phyloP scores from a whole-genome alignment of 2,329 filamentous ascomycete species.

The Thelonectria blattea region DNA sequence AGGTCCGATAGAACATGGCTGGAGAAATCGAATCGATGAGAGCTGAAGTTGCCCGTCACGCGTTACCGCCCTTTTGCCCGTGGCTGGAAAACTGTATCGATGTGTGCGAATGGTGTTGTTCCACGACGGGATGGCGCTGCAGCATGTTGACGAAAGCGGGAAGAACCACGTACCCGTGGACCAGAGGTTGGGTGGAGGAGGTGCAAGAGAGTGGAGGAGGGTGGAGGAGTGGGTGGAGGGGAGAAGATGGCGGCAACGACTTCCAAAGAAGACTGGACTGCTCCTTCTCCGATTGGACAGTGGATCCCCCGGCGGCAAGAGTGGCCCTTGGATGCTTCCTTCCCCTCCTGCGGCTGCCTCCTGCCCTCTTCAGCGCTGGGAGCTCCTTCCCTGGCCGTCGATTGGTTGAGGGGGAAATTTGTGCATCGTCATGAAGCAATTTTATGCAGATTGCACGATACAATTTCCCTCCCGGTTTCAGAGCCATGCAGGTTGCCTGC shows the following conservation, averaged over 20 bases:
- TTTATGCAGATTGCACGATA: conserved; percentile 13
- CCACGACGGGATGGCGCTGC: conserved; percentile 34
- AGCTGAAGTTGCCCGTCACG: background rate
- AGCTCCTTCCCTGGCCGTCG: background rate
- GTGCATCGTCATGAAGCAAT: conserved; percentile 2
- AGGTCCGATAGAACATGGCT: background rate
- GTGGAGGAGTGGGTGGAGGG: background rate
- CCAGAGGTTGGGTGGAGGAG: background rate
- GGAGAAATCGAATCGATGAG: background rate
- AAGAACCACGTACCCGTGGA: background rate
- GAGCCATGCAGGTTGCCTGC: background rate
- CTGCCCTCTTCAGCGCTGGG: background rate
- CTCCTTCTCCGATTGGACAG: conserved; percentile 12
- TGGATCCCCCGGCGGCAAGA: background rate
- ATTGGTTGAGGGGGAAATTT: background rate
- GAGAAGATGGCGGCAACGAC: conserved; percentile 9
- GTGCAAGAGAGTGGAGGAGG: background rate
- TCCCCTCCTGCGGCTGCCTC: background rate
- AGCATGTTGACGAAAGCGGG: conserved; percentile 28
- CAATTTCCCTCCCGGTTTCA: conserved; percentile 6
- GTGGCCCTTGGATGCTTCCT: background rate
- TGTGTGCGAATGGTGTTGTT: conserved; percentile 1
- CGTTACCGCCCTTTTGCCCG: conserved; percentile 2
- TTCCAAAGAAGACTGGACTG: background rate
- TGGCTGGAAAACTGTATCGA: conserved; percentile 17